A percentile compares a stretch with the other conserved stretches of the same genome.
These are phyloP conservation scores for Penicillium freii DNA, from an alignment of 2,329 filamentous ascomycete species.

Conservation along the genomic window DNA sequence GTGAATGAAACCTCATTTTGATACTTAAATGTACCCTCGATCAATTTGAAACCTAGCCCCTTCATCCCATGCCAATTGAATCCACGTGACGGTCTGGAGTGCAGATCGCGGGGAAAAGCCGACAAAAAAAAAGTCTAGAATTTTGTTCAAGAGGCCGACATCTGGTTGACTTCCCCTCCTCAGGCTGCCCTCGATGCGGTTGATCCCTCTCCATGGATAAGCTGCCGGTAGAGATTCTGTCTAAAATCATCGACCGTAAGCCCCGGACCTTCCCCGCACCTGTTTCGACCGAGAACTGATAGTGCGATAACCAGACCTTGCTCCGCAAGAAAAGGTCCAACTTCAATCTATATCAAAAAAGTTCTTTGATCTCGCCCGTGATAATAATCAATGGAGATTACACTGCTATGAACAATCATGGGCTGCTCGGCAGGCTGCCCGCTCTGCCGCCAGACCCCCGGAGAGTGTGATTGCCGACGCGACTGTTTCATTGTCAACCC, in stretches of 20 bases:
- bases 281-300: conserved; percentile 21
- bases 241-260: conserved; percentile 64
- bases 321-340: conserved; percentile 62
- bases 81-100: conserved; percentile 22
- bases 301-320: conserved; percentile 52
- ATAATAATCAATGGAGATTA: conserved; percentile 72
- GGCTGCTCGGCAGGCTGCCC: conserved; percentile 51
- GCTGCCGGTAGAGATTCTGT: conserved; percentile 63
- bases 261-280: conserved; percentile 24
- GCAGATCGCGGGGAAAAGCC: conserved; percentile 22
- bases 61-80: neutral
- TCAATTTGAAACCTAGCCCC: neutral
- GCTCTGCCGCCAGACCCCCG: conserved; percentile 21
- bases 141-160: conserved; percentile 12
- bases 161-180: conserved; percentile 4
- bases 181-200: conserved; percentile 27
- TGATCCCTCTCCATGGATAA: conserved; percentile 46
- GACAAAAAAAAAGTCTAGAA: conserved; percentile 6
- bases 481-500: conserved; percentile 32
- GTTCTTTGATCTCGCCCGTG: conserved; percentile 66
- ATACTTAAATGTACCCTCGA: neutral
- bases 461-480: conserved; percentile 52
- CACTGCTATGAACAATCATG: conserved; percentile 73
- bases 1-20: neutral
- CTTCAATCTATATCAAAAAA: conserved; percentile 68